phyloP scores from a whole-genome alignment of 148 eudicot species.

The Linanthus parryae region DNA sequence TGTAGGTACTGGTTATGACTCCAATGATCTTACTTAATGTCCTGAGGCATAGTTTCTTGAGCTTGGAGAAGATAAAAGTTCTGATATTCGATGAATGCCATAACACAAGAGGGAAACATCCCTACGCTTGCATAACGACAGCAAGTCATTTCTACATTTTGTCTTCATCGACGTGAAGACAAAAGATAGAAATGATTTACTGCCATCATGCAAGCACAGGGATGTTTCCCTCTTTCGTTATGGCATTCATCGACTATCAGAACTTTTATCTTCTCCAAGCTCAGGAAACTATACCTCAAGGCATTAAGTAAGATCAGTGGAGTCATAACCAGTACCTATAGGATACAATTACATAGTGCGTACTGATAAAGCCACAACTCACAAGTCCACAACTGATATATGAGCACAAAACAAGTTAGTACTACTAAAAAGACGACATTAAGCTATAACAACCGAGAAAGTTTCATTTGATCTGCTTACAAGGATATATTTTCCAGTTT shows the following conservation, averaged over 20 bases:
- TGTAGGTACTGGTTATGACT: slow-evolving; percentile 87
- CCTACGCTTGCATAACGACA: slow-evolving; percentile 76
- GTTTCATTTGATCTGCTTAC: too few species aligned
- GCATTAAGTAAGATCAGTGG: slow-evolving; percentile 60
- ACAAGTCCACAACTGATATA: background rate
- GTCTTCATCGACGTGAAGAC: background rate
- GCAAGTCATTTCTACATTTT: slow-evolving; percentile 19
- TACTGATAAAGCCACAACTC: too few species aligned
- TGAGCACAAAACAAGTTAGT: too few species aligned
- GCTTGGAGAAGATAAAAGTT: slow-evolving; percentile 49
- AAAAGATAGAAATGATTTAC: slow-evolving; percentile 20
- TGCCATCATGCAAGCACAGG: slow-evolving; percentile 75
- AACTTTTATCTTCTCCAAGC: slow-evolving; percentile 49
- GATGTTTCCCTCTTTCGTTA: slow-evolving; percentile 57
- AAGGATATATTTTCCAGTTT: too few species aligned
- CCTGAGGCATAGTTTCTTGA: slow-evolving; percentile 58
- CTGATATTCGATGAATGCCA: slow-evolving; percentile 90
- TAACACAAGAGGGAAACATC: slow-evolving; percentile 57
- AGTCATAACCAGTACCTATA: slow-evolving; percentile 87
- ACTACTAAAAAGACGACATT: too few species aligned
- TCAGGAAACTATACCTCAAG: slow-evolving; percentile 58
- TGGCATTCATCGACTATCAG: slow-evolving; percentile 89
- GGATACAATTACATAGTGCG: too few species aligned
- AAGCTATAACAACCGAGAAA: too few species aligned
- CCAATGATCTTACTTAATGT: slow-evolving; percentile 59